Percentiles rank a stretch among this genome's conserved stretches.
Evolutionary conservation across 805 yeast genomes (phyloP).

Genomic region (Yarrowia hollandica): DNA sequence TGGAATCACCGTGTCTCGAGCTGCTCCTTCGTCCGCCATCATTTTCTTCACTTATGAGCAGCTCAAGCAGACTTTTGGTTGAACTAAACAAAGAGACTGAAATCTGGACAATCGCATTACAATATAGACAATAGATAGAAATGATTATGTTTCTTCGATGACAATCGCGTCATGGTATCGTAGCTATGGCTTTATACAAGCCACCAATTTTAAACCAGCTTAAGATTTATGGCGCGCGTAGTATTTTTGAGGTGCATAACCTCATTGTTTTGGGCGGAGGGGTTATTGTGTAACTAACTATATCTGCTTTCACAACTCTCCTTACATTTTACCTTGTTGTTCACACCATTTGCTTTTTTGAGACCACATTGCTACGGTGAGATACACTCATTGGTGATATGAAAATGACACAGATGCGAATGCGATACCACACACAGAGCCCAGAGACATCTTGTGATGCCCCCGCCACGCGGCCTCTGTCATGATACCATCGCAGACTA

Average conservation of each 20-base stretch:
- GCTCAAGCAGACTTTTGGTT: constrained; percentile 32
- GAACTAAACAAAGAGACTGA: neutral
- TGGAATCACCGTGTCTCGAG: constrained; percentile 75
- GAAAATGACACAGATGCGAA: too few relatives aligned
- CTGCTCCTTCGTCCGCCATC: constrained; percentile 86
- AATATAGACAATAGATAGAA: constrained; percentile 10
- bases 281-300: neutral
- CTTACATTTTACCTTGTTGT: neutral
- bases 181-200: too few relatives aligned
- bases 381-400: neutral
- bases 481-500: neutral
- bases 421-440: neutral
- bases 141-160: too few relatives aligned
- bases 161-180: too few relatives aligned
- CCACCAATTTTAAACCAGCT: neutral
- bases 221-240: neutral
- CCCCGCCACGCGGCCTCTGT: too few relatives aligned
- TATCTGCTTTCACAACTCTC: neutral
- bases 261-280: neutral
- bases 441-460: neutral
- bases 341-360: neutral
- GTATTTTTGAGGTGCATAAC: neutral
- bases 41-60: constrained; percentile 78
- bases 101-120: neutral
- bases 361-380: constrained; percentile 21